Evolutionary conservation across 371 early-diverging fungal species (phyloP).

Genomic region (Actinomucor elegans): DNA sequence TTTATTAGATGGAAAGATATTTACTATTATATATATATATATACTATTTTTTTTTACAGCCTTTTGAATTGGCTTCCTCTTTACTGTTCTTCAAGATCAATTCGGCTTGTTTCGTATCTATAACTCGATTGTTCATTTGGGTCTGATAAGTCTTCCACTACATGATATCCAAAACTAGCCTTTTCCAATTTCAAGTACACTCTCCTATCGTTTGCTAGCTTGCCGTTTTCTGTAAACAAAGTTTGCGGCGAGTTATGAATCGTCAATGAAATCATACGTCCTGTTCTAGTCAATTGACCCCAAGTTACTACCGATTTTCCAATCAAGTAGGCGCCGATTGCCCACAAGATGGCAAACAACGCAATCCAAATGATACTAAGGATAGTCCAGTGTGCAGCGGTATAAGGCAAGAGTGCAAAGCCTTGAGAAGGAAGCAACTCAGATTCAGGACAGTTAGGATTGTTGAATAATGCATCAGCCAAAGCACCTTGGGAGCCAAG

Average conservation of each 20-base stretch:
- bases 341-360: constrained; percentile 3
- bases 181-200: too few species aligned
- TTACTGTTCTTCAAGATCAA: too few species aligned
- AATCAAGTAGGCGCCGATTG: constrained; percentile 18
- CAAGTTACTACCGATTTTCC: constrained; percentile 13
- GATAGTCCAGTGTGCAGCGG: constrained; percentile 6
- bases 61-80: too few species aligned
- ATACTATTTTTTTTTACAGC: too few species aligned
- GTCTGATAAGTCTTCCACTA: too few species aligned
- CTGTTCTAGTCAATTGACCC: constrained; percentile 2
- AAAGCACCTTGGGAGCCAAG: not conserved
- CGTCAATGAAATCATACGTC: constrained; percentile 8
- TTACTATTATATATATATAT: too few species aligned
- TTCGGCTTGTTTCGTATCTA: too few species aligned
- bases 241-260: constrained; percentile 11
- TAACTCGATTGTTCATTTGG: too few species aligned
- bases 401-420: constrained; percentile 1
- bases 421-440: not conserved
- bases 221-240: constrained; percentile 3
- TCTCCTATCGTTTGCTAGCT: too few species aligned
- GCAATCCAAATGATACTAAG: constrained; percentile 11
- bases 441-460: constrained; percentile 6
- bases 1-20: too few species aligned
- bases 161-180: too few species aligned
- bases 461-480: constrained; percentile 8